These are phyloP conservation scores for Silybum marianum DNA, from an alignment of 129 eudicot genomes.

Conservation along the genomic window DNA sequence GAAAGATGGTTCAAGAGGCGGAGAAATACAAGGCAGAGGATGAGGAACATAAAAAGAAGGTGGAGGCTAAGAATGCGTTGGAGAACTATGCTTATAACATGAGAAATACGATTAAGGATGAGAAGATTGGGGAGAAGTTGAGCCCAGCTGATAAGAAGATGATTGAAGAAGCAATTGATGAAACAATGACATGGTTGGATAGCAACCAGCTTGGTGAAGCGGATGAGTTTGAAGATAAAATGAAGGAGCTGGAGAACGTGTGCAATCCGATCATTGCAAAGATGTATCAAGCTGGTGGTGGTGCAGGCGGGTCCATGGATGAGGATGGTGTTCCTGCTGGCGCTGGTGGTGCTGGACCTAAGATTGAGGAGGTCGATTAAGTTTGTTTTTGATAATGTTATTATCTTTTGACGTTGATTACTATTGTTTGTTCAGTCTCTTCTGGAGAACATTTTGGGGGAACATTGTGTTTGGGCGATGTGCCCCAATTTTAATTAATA, in stretches of 20 bases:
- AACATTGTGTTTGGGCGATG: neutral
- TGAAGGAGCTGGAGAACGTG: conserved; percentile 57
- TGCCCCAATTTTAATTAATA: neutral
- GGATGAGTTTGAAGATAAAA: conserved; percentile 54
- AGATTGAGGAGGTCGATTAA: conserved; percentile 64
- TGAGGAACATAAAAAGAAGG: conserved; percentile 35
- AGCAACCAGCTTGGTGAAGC: conserved; percentile 54
- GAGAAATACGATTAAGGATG: conserved; percentile 28
- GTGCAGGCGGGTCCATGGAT: conserved; percentile 48
- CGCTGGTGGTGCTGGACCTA: conserved; percentile 53
- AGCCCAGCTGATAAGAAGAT: conserved; percentile 40
- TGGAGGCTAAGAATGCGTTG: conserved; percentile 32
- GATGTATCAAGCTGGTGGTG: conserved; percentile 57
- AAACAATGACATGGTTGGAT: conserved; percentile 55
- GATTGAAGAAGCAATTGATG: conserved; percentile 58
- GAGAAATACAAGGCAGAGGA: conserved; percentile 40
- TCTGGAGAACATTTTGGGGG: neutral
- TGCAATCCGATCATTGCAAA: conserved; percentile 66
- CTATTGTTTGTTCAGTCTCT: neutral
- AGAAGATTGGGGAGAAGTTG: conserved; percentile 35
- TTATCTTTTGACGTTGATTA: neutral
- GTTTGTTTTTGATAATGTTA: neutral
- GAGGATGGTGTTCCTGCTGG: conserved; percentile 50
- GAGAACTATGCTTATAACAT: conserved; percentile 33
- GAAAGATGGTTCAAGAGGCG: conserved; percentile 40